Base-by-base conservation (phyloP, 1,139 yeast genomes). In the Suhomyces yuchorum region DNA sequence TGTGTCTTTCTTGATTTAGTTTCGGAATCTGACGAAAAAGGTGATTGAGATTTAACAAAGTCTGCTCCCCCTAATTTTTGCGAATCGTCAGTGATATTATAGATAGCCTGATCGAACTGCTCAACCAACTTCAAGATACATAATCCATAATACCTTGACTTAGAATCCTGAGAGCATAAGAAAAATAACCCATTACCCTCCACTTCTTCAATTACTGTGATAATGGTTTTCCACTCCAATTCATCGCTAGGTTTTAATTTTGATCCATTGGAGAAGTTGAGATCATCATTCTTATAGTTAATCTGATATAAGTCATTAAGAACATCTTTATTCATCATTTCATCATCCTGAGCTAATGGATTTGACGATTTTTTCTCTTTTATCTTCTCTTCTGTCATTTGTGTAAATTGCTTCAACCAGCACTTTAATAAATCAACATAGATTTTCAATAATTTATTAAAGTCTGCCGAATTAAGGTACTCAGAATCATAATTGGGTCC, bases 181-280 rank as follows among this genome's bases (percentile, higher is more conserved):
- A 95, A 93, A 62, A 89, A 93, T 35, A 95, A 68, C 0, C 97
- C 99, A 61, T 92, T 90, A 0, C 99, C 98, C 67, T 95, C 99
- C 8, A 92, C 87, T 55, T 92, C 97, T 64, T 93, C 98, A 43
- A 92, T 85, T 0, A 87, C 85, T 0, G 96, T 86, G 56, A 89
- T 84, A 37, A 89, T 82, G 34, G 82, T 83, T 57, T 87, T 87
- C 79, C 92, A 76, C 58, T 87, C 95, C 40, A 89, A 67, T 49
- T 85, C 91, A 50, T 88, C 93, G 17, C 79, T 70, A 6, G 80
- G 75, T 44, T 71, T 77, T 32, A 65, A 50, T 36, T 61, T 65
- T 6, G 56, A 47, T 4, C 52, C 58, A 11, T 55, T 51, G 11
- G 60, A 69, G 1, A 65, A 52, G 5, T 62, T 51, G 42, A 67